Percentiles rank a stretch among this genome's conserved stretches.
Evolutionary conservation across 2,329 filamentous ascomycete species (phyloP).

Genomic region (Apiospora pterosperma): DNA sequence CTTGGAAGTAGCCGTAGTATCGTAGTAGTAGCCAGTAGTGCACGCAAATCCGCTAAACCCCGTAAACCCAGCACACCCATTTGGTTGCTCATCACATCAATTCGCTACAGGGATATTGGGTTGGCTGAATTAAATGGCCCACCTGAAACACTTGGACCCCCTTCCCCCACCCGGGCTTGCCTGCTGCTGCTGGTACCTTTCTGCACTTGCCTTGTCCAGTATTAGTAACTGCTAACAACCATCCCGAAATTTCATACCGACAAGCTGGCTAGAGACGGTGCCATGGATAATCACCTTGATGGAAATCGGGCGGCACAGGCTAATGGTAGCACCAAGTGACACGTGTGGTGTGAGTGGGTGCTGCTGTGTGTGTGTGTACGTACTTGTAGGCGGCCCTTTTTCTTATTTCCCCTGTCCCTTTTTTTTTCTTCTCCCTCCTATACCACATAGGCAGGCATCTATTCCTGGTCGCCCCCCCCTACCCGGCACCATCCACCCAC

Average conservation of each 20-base stretch:
- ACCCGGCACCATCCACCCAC: background rate
- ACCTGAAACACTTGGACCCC: slow-evolving; percentile 7
- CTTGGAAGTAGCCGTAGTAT: background rate
- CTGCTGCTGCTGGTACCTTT: background rate
- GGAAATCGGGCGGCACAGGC: background rate
- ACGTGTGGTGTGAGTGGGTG: background rate
- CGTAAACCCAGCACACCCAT: background rate
- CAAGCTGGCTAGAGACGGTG: background rate
- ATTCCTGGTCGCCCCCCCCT: background rate
- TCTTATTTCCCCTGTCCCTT: background rate
- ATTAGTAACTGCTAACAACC: background rate
- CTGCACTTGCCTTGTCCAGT: background rate
- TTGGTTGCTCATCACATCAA: background rate
- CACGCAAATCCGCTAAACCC: background rate
- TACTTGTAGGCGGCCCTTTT: slow-evolving; percentile 1
- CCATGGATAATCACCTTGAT: background rate
- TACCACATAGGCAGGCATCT: background rate
- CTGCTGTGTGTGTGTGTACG: background rate
- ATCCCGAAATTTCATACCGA: background rate
- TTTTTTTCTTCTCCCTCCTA: background rate
- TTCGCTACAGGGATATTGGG: slow-evolving; percentile 1
- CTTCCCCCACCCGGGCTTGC: background rate
- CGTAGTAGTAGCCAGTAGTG: background rate
- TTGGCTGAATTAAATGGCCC: background rate
- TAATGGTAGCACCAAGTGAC: background rate